Percentiles rank a stretch among this genome's conserved stretches.
phyloP scores from a whole-genome alignment of 768 basidiomycete genomes.

The Chiua virens region DNA sequence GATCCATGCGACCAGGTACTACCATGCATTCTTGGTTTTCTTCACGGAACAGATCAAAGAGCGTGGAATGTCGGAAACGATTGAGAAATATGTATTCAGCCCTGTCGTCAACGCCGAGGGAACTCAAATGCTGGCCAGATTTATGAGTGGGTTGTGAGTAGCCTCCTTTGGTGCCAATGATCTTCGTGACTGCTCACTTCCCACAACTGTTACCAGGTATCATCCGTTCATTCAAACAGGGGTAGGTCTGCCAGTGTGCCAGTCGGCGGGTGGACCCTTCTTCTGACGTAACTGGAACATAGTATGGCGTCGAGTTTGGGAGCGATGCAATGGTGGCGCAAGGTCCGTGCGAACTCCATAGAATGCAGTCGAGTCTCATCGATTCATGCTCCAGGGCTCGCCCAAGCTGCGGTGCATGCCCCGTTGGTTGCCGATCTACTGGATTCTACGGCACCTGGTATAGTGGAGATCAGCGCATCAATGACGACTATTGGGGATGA shows the following conservation, averaged over 20 bases:
- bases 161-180: not conserved
- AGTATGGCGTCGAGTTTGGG: constrained; percentile 57
- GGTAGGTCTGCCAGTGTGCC: constrained; percentile 40
- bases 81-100: constrained; percentile 52
- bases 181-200: not conserved
- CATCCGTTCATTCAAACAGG: constrained; percentile 64
- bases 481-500: constrained; percentile 1
- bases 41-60: constrained; percentile 41
- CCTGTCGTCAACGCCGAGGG: constrained; percentile 30
- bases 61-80: constrained; percentile 36
- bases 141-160: constrained; percentile 38
- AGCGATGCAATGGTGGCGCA: constrained; percentile 49
- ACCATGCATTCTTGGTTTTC: constrained; percentile 38
- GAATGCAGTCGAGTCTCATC: not conserved
- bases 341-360: constrained; percentile 34
- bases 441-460: constrained; percentile 21
- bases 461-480: not conserved
- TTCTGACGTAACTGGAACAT: no score
- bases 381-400: constrained; percentile 36
- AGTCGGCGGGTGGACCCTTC: not conserved
- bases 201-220: constrained; percentile 31
- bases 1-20: constrained; percentile 26
- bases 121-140: constrained; percentile 33
- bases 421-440: constrained; percentile 32
- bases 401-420: constrained; percentile 47